A percentile compares a stretch with the other conserved stretches of the same genome.
Evolutionary conservation across 106 monocot species (phyloP).

Genomic region (Dendrobium catenatum): DNA sequence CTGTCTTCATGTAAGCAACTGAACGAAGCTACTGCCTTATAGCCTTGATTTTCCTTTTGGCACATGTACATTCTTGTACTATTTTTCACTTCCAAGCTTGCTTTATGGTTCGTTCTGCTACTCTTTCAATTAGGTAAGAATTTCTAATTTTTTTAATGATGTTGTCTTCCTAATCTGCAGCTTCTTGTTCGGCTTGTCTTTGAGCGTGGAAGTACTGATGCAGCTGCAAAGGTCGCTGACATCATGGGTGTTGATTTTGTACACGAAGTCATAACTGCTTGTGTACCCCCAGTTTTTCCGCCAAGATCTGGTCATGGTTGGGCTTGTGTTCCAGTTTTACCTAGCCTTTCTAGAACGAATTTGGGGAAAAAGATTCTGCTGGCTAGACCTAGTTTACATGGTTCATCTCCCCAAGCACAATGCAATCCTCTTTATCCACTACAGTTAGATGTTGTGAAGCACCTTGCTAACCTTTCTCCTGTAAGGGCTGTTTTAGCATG

Average conservation of each 20-base stretch:
- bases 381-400: constrained; percentile 19
- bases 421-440: constrained; percentile 66
- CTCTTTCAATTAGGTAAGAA: neutral
- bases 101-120: neutral
- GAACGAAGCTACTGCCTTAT: neutral
- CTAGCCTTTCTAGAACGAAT: constrained; percentile 27
- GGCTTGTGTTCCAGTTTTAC: constrained; percentile 81
- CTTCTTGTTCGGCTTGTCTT: constrained; percentile 84
- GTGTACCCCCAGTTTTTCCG: constrained; percentile 93
- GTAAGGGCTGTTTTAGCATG: constrained; percentile 93
- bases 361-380: constrained; percentile 21
- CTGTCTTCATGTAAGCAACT: neutral
- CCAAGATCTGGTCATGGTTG: constrained; percentile 76
- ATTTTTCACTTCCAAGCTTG: neutral
- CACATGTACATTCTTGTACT: neutral
- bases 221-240: constrained; percentile 92
- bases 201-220: constrained; percentile 93
- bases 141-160: neutral
- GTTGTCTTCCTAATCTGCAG: constrained; percentile 29
- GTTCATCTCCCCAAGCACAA: constrained; percentile 25
- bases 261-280: constrained; percentile 91
- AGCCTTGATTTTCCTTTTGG: neutral
- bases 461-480: constrained; percentile 81
- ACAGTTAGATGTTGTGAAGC: constrained; percentile 72
- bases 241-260: constrained; percentile 93